Evolutionary conservation across 2,329 filamentous ascomycete genomes (phyloP).

Genomic region (Fusarium verrucosum): DNA sequence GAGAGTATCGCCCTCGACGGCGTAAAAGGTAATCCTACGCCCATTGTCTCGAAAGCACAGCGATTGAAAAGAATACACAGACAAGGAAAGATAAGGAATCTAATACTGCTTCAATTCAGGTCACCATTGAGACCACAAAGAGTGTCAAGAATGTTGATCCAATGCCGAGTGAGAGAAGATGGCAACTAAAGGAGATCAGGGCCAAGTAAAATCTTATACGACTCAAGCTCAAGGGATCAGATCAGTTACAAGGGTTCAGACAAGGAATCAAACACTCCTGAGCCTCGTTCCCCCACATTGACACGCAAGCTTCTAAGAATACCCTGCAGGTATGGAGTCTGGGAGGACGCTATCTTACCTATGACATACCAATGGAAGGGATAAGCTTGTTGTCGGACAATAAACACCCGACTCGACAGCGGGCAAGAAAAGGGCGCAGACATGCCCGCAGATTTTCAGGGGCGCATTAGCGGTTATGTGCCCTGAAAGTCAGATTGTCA

Average conservation of each 20-base stretch:
- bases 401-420: too few species aligned
- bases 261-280: slow-evolving; percentile 21
- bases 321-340: slow-evolving; percentile 16
- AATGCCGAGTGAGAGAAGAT: neutral
- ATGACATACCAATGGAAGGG: too few species aligned
- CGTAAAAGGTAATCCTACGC: slow-evolving; percentile 35
- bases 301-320: slow-evolving; percentile 37
- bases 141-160: neutral
- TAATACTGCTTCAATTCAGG: slow-evolving; percentile 6
- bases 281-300: slow-evolving; percentile 22
- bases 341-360: slow-evolving; percentile 14
- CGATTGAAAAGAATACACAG: neutral
- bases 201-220: slow-evolving; percentile 24
- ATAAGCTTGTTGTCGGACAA: too few species aligned
- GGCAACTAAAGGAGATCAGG: neutral
- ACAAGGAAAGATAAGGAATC: slow-evolving; percentile 6
- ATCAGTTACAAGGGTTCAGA: slow-evolving; percentile 22
- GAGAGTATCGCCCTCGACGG: slow-evolving; percentile 31
- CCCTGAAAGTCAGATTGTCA: neutral
- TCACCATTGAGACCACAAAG: slow-evolving; percentile 20
- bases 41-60: slow-evolving; percentile 20
- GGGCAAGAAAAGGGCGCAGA: too few species aligned
- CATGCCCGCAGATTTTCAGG: slow-evolving; percentile 22
- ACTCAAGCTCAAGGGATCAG: neutral
- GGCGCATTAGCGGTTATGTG: slow-evolving; percentile 6